Evolutionary conservation across 2,329 filamentous ascomycete species (phyloP), one percentile per base, ranked within the genome.

Genomic region (Orbilia brochopaga): DNA sequence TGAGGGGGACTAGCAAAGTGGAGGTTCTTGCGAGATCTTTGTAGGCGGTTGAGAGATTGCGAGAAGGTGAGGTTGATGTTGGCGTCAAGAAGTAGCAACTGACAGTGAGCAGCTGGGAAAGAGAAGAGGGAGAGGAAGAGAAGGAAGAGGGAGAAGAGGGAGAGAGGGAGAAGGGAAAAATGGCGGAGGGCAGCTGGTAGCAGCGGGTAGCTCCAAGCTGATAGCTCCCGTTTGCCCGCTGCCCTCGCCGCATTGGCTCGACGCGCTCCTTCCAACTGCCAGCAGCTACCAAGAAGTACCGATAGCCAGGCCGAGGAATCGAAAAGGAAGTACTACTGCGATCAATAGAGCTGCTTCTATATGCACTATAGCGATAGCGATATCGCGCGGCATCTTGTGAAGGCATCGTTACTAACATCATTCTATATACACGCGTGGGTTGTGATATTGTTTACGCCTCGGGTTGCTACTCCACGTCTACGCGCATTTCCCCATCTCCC

Each of bases 91-190:
- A 60, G 57, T 72, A 74, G 73, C 66, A 55, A 65, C 62, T 72
- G 59, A 70, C 74, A 51, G 23, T 70, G 73, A 72, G 74, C 60
- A 75, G 74, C 74, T 75, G 75, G 75, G 74, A 76, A 76, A 77
- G n/a, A 76, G 76, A 74, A 76, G 74, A 75, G 73, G 69, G 64
- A 63, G 69, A 65, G 75, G 58, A 69, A 59, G 62, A 53, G 51
- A 60, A 53, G 50, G 46, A 52, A 51, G 53, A 48, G 37, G 21
- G 55, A 27, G 30, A 42, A 42, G 21, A n/a, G 35, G 11, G 10
- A 7, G 13, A 30, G 19, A 10, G 17, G 15, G 46, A 17, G 13
- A 15, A 13, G 15, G 13, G 37, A 17, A 13, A 13, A 42, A 13
- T 15, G 37, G 37, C 4, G n/a, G 37, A 42, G 37, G 37, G 37